phyloP scores from a whole-genome alignment of 176 grass and related monocot genomes.

The Triticum turgidum region DNA sequence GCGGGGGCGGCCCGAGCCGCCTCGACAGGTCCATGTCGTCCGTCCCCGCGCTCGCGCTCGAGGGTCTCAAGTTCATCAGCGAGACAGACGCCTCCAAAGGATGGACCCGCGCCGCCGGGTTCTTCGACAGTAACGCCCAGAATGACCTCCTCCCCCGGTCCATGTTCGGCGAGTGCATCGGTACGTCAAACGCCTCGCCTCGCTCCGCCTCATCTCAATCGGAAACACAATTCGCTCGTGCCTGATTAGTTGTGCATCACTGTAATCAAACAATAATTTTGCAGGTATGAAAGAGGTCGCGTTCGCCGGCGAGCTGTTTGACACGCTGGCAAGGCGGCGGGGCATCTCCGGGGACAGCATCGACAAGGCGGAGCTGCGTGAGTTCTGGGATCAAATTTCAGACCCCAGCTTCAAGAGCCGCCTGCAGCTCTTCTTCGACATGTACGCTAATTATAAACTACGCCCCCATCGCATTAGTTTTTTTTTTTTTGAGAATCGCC shows the following conservation, averaged over 20 bases:
- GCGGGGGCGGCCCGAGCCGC: background rate
- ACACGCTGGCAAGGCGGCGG: constrained; percentile 65
- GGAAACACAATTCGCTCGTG: background rate
- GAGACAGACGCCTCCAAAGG: constrained; percentile 43
- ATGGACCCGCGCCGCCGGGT: constrained; percentile 50
- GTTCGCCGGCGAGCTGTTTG: constrained; percentile 81
- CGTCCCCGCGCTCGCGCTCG: constrained; percentile 67
- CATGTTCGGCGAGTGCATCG: constrained; percentile 83
- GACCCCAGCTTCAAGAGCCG: constrained; percentile 83
- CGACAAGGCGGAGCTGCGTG: constrained; percentile 68
- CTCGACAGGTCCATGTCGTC: constrained; percentile 39
- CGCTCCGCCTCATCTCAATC: background rate
- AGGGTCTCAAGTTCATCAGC: constrained; percentile 90
- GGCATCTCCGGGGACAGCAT: constrained; percentile 62
- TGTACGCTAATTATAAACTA: constrained; percentile 24
- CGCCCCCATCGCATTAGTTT: too few relatives aligned
- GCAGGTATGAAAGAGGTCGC: constrained; percentile 69
- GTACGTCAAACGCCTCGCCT: constrained; percentile 5
- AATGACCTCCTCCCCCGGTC: constrained; percentile 56
- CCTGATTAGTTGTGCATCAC: background rate
- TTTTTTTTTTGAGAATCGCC: too few relatives aligned
- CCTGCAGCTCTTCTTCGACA: constrained; percentile 91
- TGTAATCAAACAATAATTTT: background rate
- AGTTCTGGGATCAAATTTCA: constrained; percentile 88
- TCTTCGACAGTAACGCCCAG: constrained; percentile 53